Percentiles rank a stretch among this genome's conserved stretches.
Evolutionary conservation across 768 basidiomycete species (phyloP).

Genomic region (Lentinula detonsa): DNA sequence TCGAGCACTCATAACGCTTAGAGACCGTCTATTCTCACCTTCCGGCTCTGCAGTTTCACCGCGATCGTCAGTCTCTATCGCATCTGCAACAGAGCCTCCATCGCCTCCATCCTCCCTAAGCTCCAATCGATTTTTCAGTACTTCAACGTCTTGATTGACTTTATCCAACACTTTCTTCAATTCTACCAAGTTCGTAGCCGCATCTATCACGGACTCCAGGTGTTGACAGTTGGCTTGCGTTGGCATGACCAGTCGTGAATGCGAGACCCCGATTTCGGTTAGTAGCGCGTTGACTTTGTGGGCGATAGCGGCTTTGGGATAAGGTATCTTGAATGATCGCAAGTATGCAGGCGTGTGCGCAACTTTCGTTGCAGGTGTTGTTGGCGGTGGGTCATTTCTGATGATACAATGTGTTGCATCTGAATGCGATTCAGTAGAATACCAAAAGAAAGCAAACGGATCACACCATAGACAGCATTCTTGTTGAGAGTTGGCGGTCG

Average conservation of each 20-base stretch:
- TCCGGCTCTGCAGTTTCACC: conserved; percentile 29
- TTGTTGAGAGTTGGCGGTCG: conserved; percentile 43
- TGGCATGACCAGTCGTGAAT: conserved; percentile 87
- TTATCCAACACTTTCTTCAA: conserved; percentile 84
- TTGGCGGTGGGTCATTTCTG: conserved; percentile 51
- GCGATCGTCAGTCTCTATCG: conserved; percentile 48
- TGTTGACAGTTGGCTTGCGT: conserved; percentile 74
- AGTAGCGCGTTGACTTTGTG: conserved; percentile 76
- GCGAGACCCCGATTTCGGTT: conserved; percentile 67
- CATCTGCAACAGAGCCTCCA: conserved; percentile 19
- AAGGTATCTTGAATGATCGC: conserved; percentile 81
- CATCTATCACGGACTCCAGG: conserved; percentile 69
- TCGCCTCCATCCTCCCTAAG: conserved; percentile 40
- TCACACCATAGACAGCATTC: conserved; percentile 54
- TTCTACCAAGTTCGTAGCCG: conserved; percentile 73
- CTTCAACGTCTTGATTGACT: conserved; percentile 78
- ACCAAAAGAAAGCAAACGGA: not conserved
- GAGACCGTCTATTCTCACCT: conserved; percentile 50
- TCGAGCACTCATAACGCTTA: conserved; percentile 56
- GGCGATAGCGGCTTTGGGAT: conserved; percentile 67
- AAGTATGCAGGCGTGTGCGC: conserved; percentile 77
- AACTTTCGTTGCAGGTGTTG: conserved; percentile 60
- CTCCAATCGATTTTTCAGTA: conserved; percentile 57
- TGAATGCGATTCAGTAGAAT: conserved; percentile 17
- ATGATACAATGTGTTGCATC: conserved; percentile 71